Conservation (phyloP, 2,329 filamentous ascomycete species). For the Trichoderma sp. region DNA sequence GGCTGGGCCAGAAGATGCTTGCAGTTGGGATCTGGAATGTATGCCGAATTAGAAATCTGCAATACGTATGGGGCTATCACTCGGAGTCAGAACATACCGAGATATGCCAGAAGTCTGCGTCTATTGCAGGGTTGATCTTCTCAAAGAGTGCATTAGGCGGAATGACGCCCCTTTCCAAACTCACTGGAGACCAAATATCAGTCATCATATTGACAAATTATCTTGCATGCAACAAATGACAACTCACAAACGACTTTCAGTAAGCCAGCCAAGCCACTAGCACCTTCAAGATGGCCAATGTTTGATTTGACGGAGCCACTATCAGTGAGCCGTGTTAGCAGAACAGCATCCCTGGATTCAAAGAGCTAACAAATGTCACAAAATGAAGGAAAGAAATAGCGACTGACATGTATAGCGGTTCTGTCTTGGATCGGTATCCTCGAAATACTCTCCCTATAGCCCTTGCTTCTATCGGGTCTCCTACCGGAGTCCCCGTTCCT, state of each 20-base stretch:
- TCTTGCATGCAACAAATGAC: neutral
- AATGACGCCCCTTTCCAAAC: constrained; percentile 18
- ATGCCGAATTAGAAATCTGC: neutral
- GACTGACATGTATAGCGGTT: constrained; percentile 35
- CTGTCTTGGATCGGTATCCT: neutral
- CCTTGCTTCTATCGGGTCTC: constrained; percentile 26
- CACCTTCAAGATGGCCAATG: constrained; percentile 29
- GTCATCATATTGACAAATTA: neutral
- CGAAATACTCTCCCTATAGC: constrained; percentile 24
- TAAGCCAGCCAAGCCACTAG: constrained; percentile 27
- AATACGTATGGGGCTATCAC: no score
- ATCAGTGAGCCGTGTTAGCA: neutral
- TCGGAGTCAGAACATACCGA: neutral
- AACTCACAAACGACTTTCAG: constrained; percentile 17
- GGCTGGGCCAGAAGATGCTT: constrained; percentile 39
- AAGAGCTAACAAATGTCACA: neutral
- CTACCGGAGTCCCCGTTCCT: constrained; percentile 28
- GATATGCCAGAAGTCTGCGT: constrained; percentile 24
- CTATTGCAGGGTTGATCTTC: constrained; percentile 20
- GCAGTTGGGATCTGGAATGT: constrained; percentile 31
- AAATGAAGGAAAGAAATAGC: neutral
- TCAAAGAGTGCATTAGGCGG: constrained; percentile 4
- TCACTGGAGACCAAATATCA: neutral
- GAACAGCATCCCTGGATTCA: neutral
- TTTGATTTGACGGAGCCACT: constrained; percentile 28